phyloP scores from a whole-genome alignment of 257 asterid genomes.

The Anisodus acutangulus region DNA sequence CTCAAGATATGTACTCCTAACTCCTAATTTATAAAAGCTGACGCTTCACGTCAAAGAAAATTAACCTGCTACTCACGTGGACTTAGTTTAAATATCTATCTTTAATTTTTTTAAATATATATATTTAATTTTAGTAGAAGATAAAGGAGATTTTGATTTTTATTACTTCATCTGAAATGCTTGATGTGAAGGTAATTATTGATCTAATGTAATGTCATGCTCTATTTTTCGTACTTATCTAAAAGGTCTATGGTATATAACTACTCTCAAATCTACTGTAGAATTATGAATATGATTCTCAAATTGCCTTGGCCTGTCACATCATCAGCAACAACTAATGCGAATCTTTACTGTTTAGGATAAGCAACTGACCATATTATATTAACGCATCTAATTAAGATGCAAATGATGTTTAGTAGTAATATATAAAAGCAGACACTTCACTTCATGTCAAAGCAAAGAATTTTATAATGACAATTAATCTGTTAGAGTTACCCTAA shows the following conservation, averaged over 20 bases:
- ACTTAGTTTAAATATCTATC: no score
- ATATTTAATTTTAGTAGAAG: no score
- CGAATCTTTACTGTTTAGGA: constrained; percentile 1
- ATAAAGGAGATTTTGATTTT: no score
- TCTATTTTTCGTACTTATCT: not conserved
- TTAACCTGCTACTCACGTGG: no score
- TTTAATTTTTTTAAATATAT: no score
- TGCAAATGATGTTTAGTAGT: not conserved
- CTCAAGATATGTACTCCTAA: no score
- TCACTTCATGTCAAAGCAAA: not conserved
- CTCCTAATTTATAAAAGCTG: no score
- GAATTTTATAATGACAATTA: not conserved
- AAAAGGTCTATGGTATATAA: not conserved
- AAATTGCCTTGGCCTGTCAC: not conserved
- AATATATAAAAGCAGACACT: not conserved
- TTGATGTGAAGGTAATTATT: not conserved
- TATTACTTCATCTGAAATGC: no score
- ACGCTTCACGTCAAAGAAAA: no score
- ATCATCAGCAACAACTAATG: not conserved
- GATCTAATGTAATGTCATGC: not conserved
- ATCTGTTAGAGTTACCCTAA: not conserved
- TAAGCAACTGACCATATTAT: not conserved
- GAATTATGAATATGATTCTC: not conserved
- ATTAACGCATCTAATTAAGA: not conserved
- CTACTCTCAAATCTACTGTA: not conserved